Evolutionary conservation across 2,329 filamentous ascomycete species (phyloP).

Genomic region (Neonectria sp.): DNA sequence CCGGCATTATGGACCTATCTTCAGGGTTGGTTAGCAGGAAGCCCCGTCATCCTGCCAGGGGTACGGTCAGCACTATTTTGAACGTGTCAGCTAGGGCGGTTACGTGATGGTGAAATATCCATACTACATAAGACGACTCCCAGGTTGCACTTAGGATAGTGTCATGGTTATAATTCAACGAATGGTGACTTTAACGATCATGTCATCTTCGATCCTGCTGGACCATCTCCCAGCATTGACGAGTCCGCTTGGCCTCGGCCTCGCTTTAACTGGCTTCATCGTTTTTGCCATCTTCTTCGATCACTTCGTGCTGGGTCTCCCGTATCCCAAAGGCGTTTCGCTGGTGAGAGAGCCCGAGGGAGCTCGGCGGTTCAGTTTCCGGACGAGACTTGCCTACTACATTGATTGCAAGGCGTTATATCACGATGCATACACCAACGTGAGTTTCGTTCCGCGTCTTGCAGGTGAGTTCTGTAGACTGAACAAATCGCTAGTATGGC

Average conservation of each 20-base stretch:
- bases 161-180: too few relatives aligned
- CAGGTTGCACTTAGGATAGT: too few relatives aligned
- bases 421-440: constrained; percentile 51
- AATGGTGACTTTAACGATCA: too few relatives aligned
- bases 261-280: background rate
- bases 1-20: too few relatives aligned
- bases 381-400: constrained; percentile 49
- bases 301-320: background rate
- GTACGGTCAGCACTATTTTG: too few relatives aligned
- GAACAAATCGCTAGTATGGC: constrained; percentile 51
- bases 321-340: constrained; percentile 46
- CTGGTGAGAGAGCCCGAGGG: constrained; percentile 48
- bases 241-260: background rate
- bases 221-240: background rate
- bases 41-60: too few relatives aligned
- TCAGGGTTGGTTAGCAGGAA: too few relatives aligned
- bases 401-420: constrained; percentile 50
- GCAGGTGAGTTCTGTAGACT: background rate
- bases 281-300: background rate
- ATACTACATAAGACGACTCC: too few relatives aligned
- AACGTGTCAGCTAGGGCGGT: too few relatives aligned
- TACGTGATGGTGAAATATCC: too few relatives aligned
- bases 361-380: constrained; percentile 47
- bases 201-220: background rate
- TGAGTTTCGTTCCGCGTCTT: constrained; percentile 16